A percentile compares a stretch with the other conserved stretches of the same genome.
phyloP scores from a whole-genome alignment of 164 flowering plant genomes.

The Akebia trifoliata region DNA sequence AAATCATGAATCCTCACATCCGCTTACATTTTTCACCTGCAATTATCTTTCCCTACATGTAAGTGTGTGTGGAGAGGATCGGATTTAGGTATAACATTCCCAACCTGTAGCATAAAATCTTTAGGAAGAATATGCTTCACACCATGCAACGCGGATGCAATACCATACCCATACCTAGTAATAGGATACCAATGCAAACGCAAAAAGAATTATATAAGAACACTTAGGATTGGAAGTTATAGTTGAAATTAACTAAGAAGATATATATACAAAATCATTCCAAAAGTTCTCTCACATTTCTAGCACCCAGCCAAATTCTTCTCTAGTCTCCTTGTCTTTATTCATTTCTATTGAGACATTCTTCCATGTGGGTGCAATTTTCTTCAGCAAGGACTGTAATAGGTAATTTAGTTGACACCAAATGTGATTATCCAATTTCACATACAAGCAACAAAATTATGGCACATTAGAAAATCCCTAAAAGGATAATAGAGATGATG shows the following conservation, averaged over 20 bases:
- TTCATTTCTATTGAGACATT: conserved; percentile 90
- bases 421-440: neutral
- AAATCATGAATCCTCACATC: too few species aligned
- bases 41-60: too few species aligned
- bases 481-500: too few species aligned
- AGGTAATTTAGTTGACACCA: neutral
- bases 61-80: too few species aligned
- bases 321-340: conserved; percentile 79
- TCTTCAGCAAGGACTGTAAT: conserved; percentile 53
- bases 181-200: conserved; percentile 3
- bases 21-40: too few species aligned
- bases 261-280: neutral
- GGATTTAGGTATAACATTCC: neutral
- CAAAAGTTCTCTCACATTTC: conserved; percentile 73
- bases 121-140: conserved; percentile 83
- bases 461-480: neutral
- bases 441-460: neutral
- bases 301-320: conserved; percentile 94
- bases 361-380: conserved; percentile 97
- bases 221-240: neutral
- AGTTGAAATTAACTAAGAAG: neutral
- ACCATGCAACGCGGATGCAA: conserved; percentile 92
- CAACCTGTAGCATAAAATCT: conserved; percentile 96
- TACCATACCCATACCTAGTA: conserved; percentile 57
- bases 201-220: neutral